A percentile compares a stretch with the other conserved stretches of the same genome.
Conservation (phyloP, 169 alveolate species). For the Eimeria necatrix region DNA sequence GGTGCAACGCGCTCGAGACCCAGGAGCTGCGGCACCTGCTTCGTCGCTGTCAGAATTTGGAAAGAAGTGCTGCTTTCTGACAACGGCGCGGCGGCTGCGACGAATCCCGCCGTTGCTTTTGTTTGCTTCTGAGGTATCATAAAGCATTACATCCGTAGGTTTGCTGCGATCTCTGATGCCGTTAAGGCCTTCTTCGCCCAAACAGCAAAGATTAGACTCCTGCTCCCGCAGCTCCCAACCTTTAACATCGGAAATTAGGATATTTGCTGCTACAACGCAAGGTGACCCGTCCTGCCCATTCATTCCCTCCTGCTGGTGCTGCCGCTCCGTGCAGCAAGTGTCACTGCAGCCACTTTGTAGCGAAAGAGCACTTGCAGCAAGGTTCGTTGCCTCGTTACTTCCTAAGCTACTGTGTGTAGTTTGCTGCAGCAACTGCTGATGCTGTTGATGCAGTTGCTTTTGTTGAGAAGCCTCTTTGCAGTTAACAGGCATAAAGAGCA, state of each 20-base stretch:
- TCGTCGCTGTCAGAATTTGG: neutral
- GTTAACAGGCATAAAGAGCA: neutral
- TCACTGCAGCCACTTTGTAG: neutral
- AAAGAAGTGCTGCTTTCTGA: conserved; percentile 26
- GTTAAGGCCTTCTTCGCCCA: neutral
- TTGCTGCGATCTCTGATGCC: conserved; percentile 12
- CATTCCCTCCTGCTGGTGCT: neutral
- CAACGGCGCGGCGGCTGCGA: conserved; percentile 19
- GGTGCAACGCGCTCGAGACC: neutral
- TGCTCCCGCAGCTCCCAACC: neutral
- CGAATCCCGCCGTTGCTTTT: neutral
- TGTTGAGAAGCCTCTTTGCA: neutral
- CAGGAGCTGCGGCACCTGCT: neutral
- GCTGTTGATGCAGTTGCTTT: neutral
- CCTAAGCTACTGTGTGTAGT: neutral
- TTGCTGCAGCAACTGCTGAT: neutral
- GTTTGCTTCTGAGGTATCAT: neutral
- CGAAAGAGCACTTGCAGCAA: neutral
- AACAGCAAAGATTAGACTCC: neutral
- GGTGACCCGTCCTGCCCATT: no score
- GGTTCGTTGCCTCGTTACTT: neutral
- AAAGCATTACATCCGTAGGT: no score
- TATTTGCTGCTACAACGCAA: no score
- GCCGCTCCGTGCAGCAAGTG: neutral
- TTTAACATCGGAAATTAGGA: neutral